Evolutionary conservation across 2,329 filamentous ascomycete species (phyloP), one percentile per base, ranked within the genome.

Genomic region (Talaromyces sp.): DNA sequence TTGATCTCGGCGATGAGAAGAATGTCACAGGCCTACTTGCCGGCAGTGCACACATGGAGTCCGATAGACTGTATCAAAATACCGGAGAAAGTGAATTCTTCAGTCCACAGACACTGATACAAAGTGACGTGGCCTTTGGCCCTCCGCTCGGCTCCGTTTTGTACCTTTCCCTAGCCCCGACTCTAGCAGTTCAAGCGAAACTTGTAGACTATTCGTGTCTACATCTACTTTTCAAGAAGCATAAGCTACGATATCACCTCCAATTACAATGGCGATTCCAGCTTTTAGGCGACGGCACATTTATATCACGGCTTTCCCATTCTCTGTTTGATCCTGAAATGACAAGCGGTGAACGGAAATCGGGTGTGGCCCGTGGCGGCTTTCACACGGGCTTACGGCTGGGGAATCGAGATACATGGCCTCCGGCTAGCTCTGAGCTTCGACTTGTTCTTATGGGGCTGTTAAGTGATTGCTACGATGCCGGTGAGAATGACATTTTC

Each of bases 351-450:
- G 92, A 96, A 73, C 85, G 90, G 50, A 86, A 86, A 59, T 81
- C 86, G 19, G 91, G 92, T 3, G 83, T 89, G 37, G 86, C 90
- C 52, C 85, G 88, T 9, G 86, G 86, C 54, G 89, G 91, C 58
- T 86, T 88, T 65, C 81, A 86, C 15, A 94, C 96, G 83, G 94
- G 95, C 0, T 82, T 98, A 47, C 89, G 93, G 47, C 82, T 98
- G 0, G 90, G 90, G n/a, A 87, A 86, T 2, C 86, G 92, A 71
- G 88, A 91, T 63, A 91, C 85, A 37, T 98, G 95, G 95, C 95
- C 95, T 31, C 95, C 95, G 4, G 93, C 93, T 27, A 96, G 91
- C 75, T 97, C 93, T 0, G 95, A 98, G 75, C 80, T 99, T n/a
- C 87, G 93, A 10, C 83, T 98, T 5, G 92, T 92, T 0, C 82